Percentiles rank a stretch among this genome's conserved stretches.
phyloP scores from a whole-genome alignment of 2,329 filamentous ascomycete species.

The Neofusicoccum kwambonambiense region DNA sequence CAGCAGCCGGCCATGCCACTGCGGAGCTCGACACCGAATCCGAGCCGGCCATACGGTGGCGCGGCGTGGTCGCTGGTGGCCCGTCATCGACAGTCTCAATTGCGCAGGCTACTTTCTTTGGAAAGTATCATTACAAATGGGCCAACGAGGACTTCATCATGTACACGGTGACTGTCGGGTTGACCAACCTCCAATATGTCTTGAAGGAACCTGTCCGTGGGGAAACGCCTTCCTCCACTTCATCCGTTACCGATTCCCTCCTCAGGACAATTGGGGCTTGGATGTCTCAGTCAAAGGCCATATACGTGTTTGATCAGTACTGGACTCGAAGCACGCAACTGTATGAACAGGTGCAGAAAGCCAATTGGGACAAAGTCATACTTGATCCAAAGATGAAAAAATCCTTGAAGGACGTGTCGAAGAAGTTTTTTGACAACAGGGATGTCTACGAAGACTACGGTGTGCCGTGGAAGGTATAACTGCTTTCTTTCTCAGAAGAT shows the following conservation, averaged over 20 bases:
- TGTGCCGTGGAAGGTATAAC: constrained; percentile 62
- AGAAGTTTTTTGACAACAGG: constrained; percentile 61
- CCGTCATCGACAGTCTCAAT: constrained; percentile 28
- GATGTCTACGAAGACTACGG: constrained; percentile 60
- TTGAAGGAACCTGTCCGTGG: constrained; percentile 35
- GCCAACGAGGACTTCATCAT: constrained; percentile 39
- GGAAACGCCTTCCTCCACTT: constrained; percentile 36
- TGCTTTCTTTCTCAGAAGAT: constrained; percentile 16
- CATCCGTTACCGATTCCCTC: constrained; percentile 36
- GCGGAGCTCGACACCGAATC: constrained; percentile 38
- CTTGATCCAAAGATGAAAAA: constrained; percentile 65
- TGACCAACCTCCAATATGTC: constrained; percentile 38
- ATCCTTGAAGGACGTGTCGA: constrained; percentile 61
- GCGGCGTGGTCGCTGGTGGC: constrained; percentile 35
- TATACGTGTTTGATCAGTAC: constrained; percentile 46
- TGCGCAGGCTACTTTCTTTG: constrained; percentile 41
- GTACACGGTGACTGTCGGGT: constrained; percentile 33
- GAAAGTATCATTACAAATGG: constrained; percentile 41
- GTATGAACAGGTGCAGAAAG: constrained; percentile 49
- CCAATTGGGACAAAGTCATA: constrained; percentile 67
- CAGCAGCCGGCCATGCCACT: constrained; percentile 41
- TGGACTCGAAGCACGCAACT: constrained; percentile 65
- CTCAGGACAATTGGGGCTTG: constrained; percentile 41
- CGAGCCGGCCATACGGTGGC: constrained; percentile 39
- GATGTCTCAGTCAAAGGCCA: constrained; percentile 35